Evolutionary conservation across 2,329 filamentous ascomycete species (phyloP).

Genomic region (Fusarium sp.): DNA sequence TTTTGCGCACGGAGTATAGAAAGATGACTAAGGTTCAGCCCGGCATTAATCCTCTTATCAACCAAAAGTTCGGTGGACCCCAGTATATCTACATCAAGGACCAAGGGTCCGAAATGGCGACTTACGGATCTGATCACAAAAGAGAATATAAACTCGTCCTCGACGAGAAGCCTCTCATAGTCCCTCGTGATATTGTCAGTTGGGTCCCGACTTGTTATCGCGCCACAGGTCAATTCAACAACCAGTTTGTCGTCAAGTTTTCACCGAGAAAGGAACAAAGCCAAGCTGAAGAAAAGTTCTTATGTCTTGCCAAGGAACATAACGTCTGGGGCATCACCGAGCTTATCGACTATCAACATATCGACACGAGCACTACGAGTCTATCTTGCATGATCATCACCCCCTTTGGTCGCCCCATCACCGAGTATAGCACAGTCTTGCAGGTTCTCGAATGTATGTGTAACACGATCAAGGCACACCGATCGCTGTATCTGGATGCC

Average conservation of each 20-base stretch:
- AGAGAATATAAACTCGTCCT: slow-evolving; percentile 8
- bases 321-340: slow-evolving; percentile 25
- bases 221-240: neutral
- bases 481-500: slow-evolving; percentile 45
- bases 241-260: slow-evolving; percentile 33
- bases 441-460: slow-evolving; percentile 49
- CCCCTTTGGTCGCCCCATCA: slow-evolving; percentile 23
- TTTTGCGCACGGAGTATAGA: neutral
- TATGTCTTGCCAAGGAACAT: slow-evolving; percentile 19
- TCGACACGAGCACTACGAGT: too few relatives aligned
- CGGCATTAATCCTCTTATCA: slow-evolving; percentile 1
- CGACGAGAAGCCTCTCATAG: neutral
- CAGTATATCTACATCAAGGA: neutral
- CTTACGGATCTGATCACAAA: neutral
- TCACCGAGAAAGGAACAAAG: slow-evolving; percentile 4
- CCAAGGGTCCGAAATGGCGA: neutral
- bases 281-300: slow-evolving; percentile 19
- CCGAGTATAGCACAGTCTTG: slow-evolving; percentile 38
- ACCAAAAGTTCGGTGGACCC: neutral
- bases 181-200: slow-evolving; percentile 26
- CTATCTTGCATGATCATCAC: slow-evolving; percentile 15
- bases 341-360: slow-evolving; percentile 24
- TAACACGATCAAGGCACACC: slow-evolving; percentile 51
- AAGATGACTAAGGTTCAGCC: slow-evolving; percentile 17
- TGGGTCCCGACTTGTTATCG: slow-evolving; percentile 29